Conservation (phyloP, 2,329 filamentous ascomycete species). For the Pseudogymnoascus sp. region DNA sequence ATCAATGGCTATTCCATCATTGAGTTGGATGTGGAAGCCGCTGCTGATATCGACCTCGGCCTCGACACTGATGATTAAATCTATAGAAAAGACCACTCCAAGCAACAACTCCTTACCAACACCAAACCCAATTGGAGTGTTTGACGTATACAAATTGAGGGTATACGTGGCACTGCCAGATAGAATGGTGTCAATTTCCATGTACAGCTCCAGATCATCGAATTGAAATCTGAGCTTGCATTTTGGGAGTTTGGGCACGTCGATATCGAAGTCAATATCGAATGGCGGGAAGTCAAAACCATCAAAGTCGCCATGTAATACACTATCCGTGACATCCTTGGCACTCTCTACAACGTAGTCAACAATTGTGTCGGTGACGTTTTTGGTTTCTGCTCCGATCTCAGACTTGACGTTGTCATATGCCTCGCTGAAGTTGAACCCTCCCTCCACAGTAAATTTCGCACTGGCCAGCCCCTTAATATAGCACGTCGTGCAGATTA, state of each 20-base stretch:
- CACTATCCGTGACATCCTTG: slow-evolving; percentile 23
- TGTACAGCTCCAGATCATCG: slow-evolving; percentile 45
- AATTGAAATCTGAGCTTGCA: slow-evolving; percentile 40
- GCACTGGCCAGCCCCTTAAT: slow-evolving; percentile 40
- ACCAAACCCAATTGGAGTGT: slow-evolving; percentile 37
- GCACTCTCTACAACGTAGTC: slow-evolving; percentile 20
- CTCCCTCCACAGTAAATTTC: slow-evolving; percentile 35
- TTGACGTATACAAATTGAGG: slow-evolving; percentile 42
- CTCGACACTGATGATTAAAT: slow-evolving; percentile 44
- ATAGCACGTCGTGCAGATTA: slow-evolving; percentile 44
- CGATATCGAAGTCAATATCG: slow-evolving; percentile 38
- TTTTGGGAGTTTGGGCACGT: slow-evolving; percentile 38
- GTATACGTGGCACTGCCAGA: slow-evolving; percentile 38
- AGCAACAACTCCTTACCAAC: slow-evolving; percentile 35
- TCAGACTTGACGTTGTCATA: slow-evolving; percentile 30
- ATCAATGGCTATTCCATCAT: slow-evolving; percentile 42
- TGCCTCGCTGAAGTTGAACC: slow-evolving; percentile 35
- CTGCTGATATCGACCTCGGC: slow-evolving; percentile 42
- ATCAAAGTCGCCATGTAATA: slow-evolving; percentile 23
- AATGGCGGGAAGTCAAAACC: slow-evolving; percentile 30
- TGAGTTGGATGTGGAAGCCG: slow-evolving; percentile 48
- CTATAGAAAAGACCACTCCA: slow-evolving; percentile 42
- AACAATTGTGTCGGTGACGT: slow-evolving; percentile 29
- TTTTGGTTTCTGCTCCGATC: slow-evolving; percentile 29
- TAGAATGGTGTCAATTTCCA: slow-evolving; percentile 39